These are phyloP conservation scores for Aspergillus bombycis DNA, from an alignment of 2,329 filamentous ascomycete genomes.

Conservation along the genomic window DNA sequence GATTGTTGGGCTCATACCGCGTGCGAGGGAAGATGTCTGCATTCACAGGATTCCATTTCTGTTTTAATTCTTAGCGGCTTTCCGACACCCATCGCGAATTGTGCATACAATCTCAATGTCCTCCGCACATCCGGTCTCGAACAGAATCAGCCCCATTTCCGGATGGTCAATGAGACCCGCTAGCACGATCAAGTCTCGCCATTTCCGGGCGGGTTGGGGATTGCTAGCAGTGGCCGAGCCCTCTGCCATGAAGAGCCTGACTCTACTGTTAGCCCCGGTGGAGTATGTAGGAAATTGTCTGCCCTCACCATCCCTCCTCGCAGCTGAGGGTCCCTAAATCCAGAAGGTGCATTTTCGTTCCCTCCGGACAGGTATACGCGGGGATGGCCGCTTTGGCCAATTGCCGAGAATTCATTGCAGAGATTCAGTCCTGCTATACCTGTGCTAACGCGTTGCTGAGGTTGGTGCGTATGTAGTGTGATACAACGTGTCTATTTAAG, in stretches of 20 bases:
- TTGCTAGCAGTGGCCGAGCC: background rate
- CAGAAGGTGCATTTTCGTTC: slow-evolving; percentile 53
- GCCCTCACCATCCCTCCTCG: slow-evolving; percentile 45
- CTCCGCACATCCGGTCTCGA: slow-evolving; percentile 51
- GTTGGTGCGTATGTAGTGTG: no score
- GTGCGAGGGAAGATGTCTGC: slow-evolving; percentile 45
- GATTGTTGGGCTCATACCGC: slow-evolving; percentile 35
- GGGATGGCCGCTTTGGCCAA: background rate
- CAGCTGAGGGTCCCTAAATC: slow-evolving; percentile 50
- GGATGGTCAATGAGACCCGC: slow-evolving; percentile 51
- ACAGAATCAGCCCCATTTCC: slow-evolving; percentile 49
- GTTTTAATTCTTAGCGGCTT: background rate
- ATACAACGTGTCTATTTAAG: no score
- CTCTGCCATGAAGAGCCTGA: background rate
- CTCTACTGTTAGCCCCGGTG: background rate
- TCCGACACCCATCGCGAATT: background rate
- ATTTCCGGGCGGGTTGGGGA: slow-evolving; percentile 44
- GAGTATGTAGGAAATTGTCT: no score
- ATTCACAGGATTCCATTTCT: slow-evolving; percentile 9
- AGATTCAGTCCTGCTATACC: background rate
- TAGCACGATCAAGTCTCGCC: slow-evolving; percentile 46
- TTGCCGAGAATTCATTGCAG: background rate
- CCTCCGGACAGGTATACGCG: slow-evolving; percentile 40
- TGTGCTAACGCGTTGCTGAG: no score
- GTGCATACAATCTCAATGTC: slow-evolving; percentile 34